Evolutionary conservation across 163 green algal species (phyloP).

Genomic region (Chlamydomonas reinhardtii): DNA sequence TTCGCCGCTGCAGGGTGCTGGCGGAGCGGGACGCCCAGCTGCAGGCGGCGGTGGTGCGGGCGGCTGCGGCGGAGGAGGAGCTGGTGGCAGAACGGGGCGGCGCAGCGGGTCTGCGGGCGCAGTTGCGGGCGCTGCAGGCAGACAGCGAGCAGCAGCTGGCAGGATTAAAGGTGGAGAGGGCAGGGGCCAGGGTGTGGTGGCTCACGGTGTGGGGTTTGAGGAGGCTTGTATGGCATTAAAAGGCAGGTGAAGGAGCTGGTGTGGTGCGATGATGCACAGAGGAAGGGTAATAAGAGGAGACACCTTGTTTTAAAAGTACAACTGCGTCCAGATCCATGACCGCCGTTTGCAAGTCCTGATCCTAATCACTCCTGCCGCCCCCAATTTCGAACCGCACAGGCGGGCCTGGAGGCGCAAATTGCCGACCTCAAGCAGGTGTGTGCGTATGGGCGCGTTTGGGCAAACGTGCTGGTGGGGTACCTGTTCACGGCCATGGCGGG

Average conservation of each 20-base stretch:
- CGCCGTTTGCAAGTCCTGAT: no score
- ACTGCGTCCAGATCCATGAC: no score
- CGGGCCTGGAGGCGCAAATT: slow-evolving; percentile 14
- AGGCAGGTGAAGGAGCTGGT: no score
- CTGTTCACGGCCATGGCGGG: neutral
- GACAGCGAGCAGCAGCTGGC: slow-evolving; percentile 69
- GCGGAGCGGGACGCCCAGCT: slow-evolving; percentile 31
- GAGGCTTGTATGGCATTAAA: no score
- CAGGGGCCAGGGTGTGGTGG: neutral
- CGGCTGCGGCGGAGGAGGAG: slow-evolving; percentile 40
- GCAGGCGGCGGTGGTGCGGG: slow-evolving; percentile 19
- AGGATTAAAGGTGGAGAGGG: neutral
- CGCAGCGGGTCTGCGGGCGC: slow-evolving; percentile 27
- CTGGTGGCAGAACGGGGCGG: slow-evolving; percentile 46
- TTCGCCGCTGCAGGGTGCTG: slow-evolving; percentile 4
- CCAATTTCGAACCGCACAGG: neutral
- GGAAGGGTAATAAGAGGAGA: no score
- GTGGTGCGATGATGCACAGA: no score
- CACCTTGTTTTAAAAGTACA: no score
- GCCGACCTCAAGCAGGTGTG: neutral
- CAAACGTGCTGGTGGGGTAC: no score
- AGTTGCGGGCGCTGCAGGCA: slow-evolving; percentile 79
- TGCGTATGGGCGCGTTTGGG: neutral
- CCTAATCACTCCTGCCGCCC: neutral
- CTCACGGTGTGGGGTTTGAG: no score